Conservation (phyloP, 2,329 filamentous ascomycete species). For the Lecanoromycetidae sp. region DNA sequence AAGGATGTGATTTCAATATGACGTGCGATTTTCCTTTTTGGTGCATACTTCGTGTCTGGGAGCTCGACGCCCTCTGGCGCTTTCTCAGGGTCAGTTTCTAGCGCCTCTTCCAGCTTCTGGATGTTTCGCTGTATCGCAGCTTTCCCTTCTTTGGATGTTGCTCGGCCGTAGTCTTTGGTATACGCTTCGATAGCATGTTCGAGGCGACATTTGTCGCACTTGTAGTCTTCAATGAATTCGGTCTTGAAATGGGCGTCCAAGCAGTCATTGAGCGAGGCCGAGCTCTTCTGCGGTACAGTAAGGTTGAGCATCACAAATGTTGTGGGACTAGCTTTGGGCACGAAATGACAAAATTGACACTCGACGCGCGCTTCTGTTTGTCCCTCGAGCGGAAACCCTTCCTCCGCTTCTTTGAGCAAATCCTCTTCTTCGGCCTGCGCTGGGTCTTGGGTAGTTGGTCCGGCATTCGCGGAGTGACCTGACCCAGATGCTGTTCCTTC, state of each 20-base stretch:
- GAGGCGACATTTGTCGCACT: slow-evolving; percentile 86
- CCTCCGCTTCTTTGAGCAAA: slow-evolving; percentile 32
- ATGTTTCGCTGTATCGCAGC: slow-evolving; percentile 47
- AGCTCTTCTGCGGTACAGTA: slow-evolving; percentile 72
- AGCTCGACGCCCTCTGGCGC: slow-evolving; percentile 60
- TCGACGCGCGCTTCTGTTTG: slow-evolving; percentile 89
- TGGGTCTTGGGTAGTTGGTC: neutral
- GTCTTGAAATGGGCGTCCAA: slow-evolving; percentile 92
- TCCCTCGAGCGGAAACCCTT: slow-evolving; percentile 85
- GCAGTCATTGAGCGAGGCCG: slow-evolving; percentile 72
- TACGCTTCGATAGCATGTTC: slow-evolving; percentile 60
- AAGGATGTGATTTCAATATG: slow-evolving; percentile 79
- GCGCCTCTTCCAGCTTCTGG: slow-evolving; percentile 52
- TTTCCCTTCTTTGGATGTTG: slow-evolving; percentile 42
- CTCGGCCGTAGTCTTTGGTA: slow-evolving; percentile 45
- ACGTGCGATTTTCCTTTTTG: slow-evolving; percentile 72
- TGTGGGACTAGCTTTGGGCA: slow-evolving; percentile 69
- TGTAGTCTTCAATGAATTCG: slow-evolving; percentile 93
- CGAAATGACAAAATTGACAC: slow-evolving; percentile 80
- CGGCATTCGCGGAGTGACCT: neutral
- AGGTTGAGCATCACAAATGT: slow-evolving; percentile 87
- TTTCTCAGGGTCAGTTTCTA: slow-evolving; percentile 71
- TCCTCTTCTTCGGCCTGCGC: slow-evolving; percentile 13
- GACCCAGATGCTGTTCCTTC: slow-evolving; percentile 14
- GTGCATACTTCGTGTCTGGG: slow-evolving; percentile 61